A percentile compares a stretch with the other conserved stretches of the same genome.
Conservation (phyloP, 1,284 basidiomycete species). For the Mycosarcoma mackinlayi region DNA sequence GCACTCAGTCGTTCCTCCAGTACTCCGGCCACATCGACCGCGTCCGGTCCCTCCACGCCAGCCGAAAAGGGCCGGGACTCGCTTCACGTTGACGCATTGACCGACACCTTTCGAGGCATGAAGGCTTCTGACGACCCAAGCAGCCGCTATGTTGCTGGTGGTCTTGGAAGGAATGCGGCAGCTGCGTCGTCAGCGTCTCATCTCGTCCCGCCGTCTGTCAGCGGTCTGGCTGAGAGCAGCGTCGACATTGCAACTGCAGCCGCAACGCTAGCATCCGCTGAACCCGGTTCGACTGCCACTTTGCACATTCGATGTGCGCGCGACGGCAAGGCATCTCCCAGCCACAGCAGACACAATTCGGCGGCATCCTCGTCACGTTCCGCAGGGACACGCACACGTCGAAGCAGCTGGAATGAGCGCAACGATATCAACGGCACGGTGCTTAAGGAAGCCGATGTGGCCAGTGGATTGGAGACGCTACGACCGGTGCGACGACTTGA, state of each 20-base stretch:
- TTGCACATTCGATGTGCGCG: slow-evolving; percentile 42
- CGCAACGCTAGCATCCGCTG: slow-evolving; percentile 39
- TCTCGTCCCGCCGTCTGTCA: slow-evolving; percentile 32
- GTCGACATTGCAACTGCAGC: slow-evolving; percentile 43
- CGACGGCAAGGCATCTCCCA: slow-evolving; percentile 44
- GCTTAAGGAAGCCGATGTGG: slow-evolving; percentile 79
- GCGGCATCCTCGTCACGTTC: slow-evolving; percentile 27
- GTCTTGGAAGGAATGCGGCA: slow-evolving; percentile 29
- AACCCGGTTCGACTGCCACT: slow-evolving; percentile 38
- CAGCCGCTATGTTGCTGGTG: slow-evolving; percentile 20
- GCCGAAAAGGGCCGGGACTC: slow-evolving; percentile 39
- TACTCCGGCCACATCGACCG: slow-evolving; percentile 55
- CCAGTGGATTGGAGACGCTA: slow-evolving; percentile 78
- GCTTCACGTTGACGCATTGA: slow-evolving; percentile 54
- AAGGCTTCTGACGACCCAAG: slow-evolving; percentile 36
- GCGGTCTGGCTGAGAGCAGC: slow-evolving; percentile 28
- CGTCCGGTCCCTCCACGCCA: slow-evolving; percentile 44
- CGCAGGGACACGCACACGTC: slow-evolving; percentile 27
- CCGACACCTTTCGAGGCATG: slow-evolving; percentile 52
- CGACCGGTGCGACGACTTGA: slow-evolving; percentile 92
- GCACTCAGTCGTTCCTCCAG: slow-evolving; percentile 42
- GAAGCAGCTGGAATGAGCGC: slow-evolving; percentile 72
- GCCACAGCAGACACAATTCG: slow-evolving; percentile 34
- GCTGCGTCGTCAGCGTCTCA: slow-evolving; percentile 23
- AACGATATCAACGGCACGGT: slow-evolving; percentile 79